Evolutionary conservation across 305 asterid species (phyloP).

Genomic region (Fraxinus platypoda): DNA sequence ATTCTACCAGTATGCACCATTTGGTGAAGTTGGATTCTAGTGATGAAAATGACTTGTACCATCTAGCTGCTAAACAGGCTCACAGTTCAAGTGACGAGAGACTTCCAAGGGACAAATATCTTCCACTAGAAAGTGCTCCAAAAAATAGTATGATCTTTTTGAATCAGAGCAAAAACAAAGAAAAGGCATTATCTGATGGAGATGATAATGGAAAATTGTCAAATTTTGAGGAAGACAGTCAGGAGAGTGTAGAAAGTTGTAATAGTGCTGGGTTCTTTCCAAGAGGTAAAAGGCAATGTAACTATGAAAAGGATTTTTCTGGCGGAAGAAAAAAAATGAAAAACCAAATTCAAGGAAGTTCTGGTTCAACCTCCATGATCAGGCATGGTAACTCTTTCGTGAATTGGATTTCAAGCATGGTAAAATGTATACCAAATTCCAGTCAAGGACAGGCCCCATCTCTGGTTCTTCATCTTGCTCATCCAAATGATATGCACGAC

Average conservation of each 20-base stretch:
- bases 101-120: constrained; percentile 23
- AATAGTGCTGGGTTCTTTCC: constrained; percentile 45
- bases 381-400: constrained; percentile 58
- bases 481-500: constrained; percentile 21
- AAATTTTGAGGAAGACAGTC: constrained; percentile 43
- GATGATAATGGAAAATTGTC: constrained; percentile 32
- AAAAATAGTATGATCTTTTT: constrained; percentile 28
- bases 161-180: constrained; percentile 47
- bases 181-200: constrained; percentile 43
- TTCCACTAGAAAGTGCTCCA: constrained; percentile 35
- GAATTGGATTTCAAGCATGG: constrained; percentile 81
- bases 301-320: constrained; percentile 26
- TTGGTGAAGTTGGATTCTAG: constrained; percentile 36
- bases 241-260: constrained; percentile 73
- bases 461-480: constrained; percentile 36
- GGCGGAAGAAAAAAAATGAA: constrained; percentile 52
- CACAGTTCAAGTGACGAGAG: constrained; percentile 20
- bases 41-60: constrained; percentile 46
- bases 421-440: constrained; percentile 49
- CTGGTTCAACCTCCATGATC: constrained; percentile 29
- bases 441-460: constrained; percentile 37
- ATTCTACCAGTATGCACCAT: background rate
- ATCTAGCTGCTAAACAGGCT: constrained; percentile 25
- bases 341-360: constrained; percentile 29
- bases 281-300: constrained; percentile 36